Conservation (phyloP, 768 basidiomycete species). For the Kwoniella pini region DNA sequence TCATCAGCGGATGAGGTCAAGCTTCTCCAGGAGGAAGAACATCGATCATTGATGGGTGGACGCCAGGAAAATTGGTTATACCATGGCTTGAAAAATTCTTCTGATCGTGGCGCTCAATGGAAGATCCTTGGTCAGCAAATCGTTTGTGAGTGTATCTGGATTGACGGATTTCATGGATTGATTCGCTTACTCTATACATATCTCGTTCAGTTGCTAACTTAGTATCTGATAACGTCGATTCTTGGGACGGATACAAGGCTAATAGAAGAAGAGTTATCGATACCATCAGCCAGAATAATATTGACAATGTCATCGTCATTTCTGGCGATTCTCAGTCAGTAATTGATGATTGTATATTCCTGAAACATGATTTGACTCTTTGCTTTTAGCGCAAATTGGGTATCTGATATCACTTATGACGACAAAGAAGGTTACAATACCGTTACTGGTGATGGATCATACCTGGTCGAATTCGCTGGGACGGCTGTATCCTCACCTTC, state of each 20-base stretch:
- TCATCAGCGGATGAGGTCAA: slow-evolving; percentile 55
- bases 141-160: slow-evolving; percentile 55
- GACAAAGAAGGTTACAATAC: slow-evolving; percentile 58
- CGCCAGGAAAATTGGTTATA: slow-evolving; percentile 64
- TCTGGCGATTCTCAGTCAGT: slow-evolving; percentile 63
- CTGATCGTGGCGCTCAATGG: slow-evolving; percentile 61
- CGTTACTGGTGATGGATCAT: slow-evolving; percentile 59
- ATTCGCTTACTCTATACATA: slow-evolving; percentile 14
- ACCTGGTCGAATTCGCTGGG: slow-evolving; percentile 67
- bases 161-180: not conserved
- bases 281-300: slow-evolving; percentile 60
- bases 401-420: slow-evolving; percentile 63
- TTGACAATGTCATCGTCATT: slow-evolving; percentile 63
- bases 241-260: slow-evolving; percentile 66
- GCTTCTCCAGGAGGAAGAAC: slow-evolving; percentile 56
- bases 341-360: slow-evolving; percentile 52
- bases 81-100: slow-evolving; percentile 59
- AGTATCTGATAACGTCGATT: slow-evolving; percentile 55
- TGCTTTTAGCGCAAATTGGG: slow-evolving; percentile 59
- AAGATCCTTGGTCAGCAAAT: slow-evolving; percentile 64
- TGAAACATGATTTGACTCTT: slow-evolving; percentile 23
- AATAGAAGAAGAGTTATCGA: slow-evolving; percentile 62
- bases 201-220: slow-evolving; percentile 20
- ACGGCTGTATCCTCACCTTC: slow-evolving; percentile 61
- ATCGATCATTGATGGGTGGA: slow-evolving; percentile 63